A percentile compares a stretch with the other conserved stretches of the same genome.
Evolutionary conservation across 73 alveolate genomes (phyloP).

Genomic region (Paramecium tetraurelia): DNA sequence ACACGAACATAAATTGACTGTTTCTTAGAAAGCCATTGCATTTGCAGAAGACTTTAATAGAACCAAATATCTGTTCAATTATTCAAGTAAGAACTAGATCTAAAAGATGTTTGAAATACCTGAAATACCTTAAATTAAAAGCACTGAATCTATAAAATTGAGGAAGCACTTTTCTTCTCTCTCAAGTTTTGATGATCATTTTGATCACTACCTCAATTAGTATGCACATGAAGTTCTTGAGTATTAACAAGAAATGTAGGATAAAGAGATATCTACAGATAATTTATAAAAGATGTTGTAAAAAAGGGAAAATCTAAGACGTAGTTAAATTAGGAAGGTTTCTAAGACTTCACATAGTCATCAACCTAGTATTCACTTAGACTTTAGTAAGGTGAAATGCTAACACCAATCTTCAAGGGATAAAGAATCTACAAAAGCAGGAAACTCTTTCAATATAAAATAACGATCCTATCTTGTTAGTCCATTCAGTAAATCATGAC

Average conservation of each 20-base stretch:
- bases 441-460: neutral
- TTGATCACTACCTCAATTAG: neutral
- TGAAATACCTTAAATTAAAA: neutral
- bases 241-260: neutral
- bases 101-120: constrained; percentile 13
- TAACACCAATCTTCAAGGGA: constrained; percentile 22
- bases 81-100: neutral
- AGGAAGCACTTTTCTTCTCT: neutral
- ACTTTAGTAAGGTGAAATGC: constrained; percentile 2
- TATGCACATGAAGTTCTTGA: neutral
- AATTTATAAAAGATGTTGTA: neutral
- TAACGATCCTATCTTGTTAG: constrained; percentile 22
- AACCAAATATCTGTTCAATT: neutral
- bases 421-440: constrained; percentile 26
- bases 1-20: neutral
- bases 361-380: neutral
- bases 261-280: neutral
- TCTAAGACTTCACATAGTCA: neutral
- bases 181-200: neutral
- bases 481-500: constrained; percentile 19
- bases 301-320: neutral
- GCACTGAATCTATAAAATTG: neutral
- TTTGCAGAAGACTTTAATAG: constrained; percentile 24
- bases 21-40: neutral
- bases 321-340: neutral